Base-by-base conservation (phyloP, 805 yeast species). In the Pichia manshurica region DNA sequence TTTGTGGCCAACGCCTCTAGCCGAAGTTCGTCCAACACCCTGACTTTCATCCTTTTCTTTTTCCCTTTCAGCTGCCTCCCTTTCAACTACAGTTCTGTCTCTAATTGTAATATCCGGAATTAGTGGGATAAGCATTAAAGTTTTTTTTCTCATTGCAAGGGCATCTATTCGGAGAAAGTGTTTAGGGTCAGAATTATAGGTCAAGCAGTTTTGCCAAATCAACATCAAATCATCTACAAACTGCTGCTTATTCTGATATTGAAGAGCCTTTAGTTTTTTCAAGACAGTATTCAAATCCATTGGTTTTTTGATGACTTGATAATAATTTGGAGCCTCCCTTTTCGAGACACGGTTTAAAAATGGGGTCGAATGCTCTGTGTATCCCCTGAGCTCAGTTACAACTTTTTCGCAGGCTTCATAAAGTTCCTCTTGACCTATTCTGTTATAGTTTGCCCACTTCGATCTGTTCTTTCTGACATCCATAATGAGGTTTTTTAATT, bases 331-430 rank as follows among this genome's bases (percentile, higher is more conserved):
- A 0, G 99, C 99, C 59, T 93, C 99, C 47, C 99, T 76, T 62
- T 93, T 93, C 49, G 93, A 87, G n/a, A 93, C 99, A 61, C 87
- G 87, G 67, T 90, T 93, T 55, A 93, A 72, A 60, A 93, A 93
- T 0, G 98, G 96, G 1, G 97, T 89, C 0, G 97, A 89, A 66
- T 93, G 98, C 60, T 93, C 97, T 0, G 99, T 91, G 56, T 84
- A 87, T 6, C 91, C 87, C 60, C 99, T 75, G 29, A 93, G 69
- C 58, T 93, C 98, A 53, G 82, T 69, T 0, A 91, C 90, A 1
- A 93, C 99, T 60, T 89, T 90, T 58, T 93, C 99, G 59, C 97
- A 91, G 0, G 97, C 96, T 57, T 95, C 99, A 60, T 93, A 93
- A 20, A 93, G 74, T 63, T 95, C 99, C 62, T 93, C 99, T 67